Base-by-base conservation (phyloP, 202 grass and related monocot genomes). In the Cymbopogon flexuosus region DNA sequence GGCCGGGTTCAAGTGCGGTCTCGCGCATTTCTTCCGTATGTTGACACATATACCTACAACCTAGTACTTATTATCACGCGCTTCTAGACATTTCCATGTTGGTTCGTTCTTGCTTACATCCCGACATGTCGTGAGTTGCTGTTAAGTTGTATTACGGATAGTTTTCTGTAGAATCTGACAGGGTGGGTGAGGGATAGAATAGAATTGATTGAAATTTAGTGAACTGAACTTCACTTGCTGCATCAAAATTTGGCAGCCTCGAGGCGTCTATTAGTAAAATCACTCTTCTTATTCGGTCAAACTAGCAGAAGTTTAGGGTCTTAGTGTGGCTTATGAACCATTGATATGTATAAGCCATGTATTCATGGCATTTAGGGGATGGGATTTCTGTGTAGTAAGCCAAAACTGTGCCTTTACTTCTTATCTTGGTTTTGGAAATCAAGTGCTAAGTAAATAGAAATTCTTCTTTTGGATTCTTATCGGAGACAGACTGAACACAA, bases 21-120 rank as follows among this genome's bases (percentile, higher is more conserved):
- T 98, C 14, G 92, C 92, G 35, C 95, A 98, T 89, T 80, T 94
- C 61, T 97, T 97, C 86, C 79, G 95, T 94, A 94, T 58, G 90
- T 88, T 22, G 51, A 85, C 21, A 27, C 35, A 24, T 54, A 8
- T 30, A 62, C 35, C 21, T 70, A 23, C 31, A 33, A 33, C 39
- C 41, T 40, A 40, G 8, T 41, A 10, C 52, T 45, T 54, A 11
- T 24, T 42, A 11, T n/a, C 35, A 35, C 7, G 56, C 66, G 52
- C 22, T 13, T 10, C 62, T 67, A 39, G 45, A 49, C 47, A 57
- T 68, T 68, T 29, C 3, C 31, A 41, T 71, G 35, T 40, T 70
- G 42, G 10, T 49, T 36, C 68, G 11, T 54, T 21, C 27, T 49
- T 73, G 13, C 21, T 47, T 74, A 58, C 4, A 36, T 70, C 24